Percentiles rank a stretch among this genome's conserved stretches.
Conservation (phyloP, 179 eudicot genomes). For the Gypsophila paniculata region DNA sequence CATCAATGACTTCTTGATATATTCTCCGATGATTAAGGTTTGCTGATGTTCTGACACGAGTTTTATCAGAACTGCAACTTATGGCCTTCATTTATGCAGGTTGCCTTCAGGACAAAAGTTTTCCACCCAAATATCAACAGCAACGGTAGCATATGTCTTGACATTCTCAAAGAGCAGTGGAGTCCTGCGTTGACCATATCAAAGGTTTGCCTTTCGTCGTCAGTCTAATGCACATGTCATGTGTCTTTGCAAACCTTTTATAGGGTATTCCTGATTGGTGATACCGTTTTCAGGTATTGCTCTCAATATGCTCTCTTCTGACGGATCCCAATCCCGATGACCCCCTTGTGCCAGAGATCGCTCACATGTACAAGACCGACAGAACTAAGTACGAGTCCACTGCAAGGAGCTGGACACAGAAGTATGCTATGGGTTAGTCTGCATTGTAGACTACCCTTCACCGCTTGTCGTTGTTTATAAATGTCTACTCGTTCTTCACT, state of each 20-base stretch:
- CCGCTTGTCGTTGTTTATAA: constrained; percentile 22
- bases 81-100: constrained; percentile 24
- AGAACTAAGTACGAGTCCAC: constrained; percentile 35
- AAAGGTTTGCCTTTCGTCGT: constrained; percentile 24
- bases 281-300: constrained; percentile 31
- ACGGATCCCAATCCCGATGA: constrained; percentile 42
- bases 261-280: neutral
- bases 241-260: neutral
- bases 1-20: neutral
- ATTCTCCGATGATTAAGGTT: neutral
- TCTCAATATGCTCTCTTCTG: constrained; percentile 39
- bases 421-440: constrained; percentile 40
- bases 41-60: neutral
- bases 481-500: constrained; percentile 27
- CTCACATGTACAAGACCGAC: constrained; percentile 42
- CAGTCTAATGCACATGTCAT: neutral
- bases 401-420: constrained; percentile 45
- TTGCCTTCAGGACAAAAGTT: constrained; percentile 50
- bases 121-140: constrained; percentile 50
- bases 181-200: constrained; percentile 51
- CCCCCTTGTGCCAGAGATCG: constrained; percentile 43
- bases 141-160: constrained; percentile 47
- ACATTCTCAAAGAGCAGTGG: constrained; percentile 50
- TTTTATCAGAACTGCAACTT: neutral
- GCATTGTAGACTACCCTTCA: constrained; percentile 3